Evolutionary conservation across 345 rosid genomes (phyloP).

Genomic region (Pistacia atlantica): DNA sequence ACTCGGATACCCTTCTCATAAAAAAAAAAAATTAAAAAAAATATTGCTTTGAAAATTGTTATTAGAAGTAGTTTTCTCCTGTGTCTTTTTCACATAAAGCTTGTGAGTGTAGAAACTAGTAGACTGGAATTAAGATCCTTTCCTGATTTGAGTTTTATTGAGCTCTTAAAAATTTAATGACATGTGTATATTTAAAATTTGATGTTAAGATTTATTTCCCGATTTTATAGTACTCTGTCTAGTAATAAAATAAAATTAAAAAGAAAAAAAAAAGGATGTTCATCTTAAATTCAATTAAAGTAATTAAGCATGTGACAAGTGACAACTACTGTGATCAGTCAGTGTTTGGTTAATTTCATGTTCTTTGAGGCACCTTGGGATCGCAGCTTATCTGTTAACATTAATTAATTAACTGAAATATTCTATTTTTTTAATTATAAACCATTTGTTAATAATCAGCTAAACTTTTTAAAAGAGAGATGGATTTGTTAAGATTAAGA

Average conservation of each 20-base stretch:
- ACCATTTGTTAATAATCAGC: background rate
- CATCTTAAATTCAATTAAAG: no score
- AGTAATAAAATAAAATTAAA: no score
- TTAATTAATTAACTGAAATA: background rate
- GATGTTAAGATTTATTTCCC: no score
- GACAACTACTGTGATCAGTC: background rate
- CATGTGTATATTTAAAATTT: no score
- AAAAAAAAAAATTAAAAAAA: no score
- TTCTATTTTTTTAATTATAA: background rate
- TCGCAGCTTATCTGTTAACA: constrained; percentile 9
- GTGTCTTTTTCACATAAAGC: background rate
- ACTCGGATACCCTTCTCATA: no score
- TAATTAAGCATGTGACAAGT: background rate
- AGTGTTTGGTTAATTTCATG: background rate
- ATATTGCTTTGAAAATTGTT: background rate
- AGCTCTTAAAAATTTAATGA: no score
- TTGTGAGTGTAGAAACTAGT: constrained; percentile 6
- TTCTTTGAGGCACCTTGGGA: constrained; percentile 7
- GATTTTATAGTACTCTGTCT: no score
- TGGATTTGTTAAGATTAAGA: background rate
- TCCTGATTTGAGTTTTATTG: background rate
- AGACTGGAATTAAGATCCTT: no score
- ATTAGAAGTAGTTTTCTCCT: background rate
- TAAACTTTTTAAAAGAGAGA: background rate
- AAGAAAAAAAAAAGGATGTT: no score